phyloP scores from a whole-genome alignment of 495 filamentous ascomycete genomes.

The Penicillium parvum region DNA sequence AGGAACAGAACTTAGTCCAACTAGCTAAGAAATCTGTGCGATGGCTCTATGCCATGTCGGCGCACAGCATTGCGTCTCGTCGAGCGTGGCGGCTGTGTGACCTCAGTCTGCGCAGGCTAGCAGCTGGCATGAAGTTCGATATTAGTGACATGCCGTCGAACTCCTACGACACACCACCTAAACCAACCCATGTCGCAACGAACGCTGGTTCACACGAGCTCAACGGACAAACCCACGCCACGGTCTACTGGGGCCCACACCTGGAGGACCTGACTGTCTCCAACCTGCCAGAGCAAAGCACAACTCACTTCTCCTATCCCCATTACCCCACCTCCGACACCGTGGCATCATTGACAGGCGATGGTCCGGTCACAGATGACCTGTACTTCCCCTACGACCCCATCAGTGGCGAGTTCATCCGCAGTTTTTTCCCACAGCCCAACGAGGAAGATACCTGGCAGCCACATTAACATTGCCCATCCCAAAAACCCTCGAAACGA shows the following conservation, averaged over 20 bases:
- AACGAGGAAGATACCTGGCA: slow-evolving; percentile 24
- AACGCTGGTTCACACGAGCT: neutral
- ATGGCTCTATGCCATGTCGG: slow-evolving; percentile 54
- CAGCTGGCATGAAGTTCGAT: slow-evolving; percentile 40
- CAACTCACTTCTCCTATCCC: neutral
- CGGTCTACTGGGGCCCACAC: slow-evolving; percentile 8
- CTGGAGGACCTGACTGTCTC: slow-evolving; percentile 8
- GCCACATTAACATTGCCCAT: slow-evolving; percentile 2
- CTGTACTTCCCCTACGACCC: slow-evolving; percentile 45
- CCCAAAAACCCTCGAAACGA: neutral
- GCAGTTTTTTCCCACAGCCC: slow-evolving; percentile 39
- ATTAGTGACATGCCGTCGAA: slow-evolving; percentile 33
- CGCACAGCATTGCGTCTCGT: slow-evolving; percentile 49
- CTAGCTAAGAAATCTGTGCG: slow-evolving; percentile 50
- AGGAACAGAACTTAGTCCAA: slow-evolving; percentile 43
- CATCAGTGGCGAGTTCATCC: slow-evolving; percentile 43
- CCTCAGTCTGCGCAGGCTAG: slow-evolving; percentile 35
- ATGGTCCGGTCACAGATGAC: slow-evolving; percentile 19
- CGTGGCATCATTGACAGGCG: slow-evolving; percentile 6
- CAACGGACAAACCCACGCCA: no score
- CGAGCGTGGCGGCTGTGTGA: slow-evolving; percentile 58
- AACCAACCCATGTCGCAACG: slow-evolving; percentile 7
- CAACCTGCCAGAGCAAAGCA: neutral
- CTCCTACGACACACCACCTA: slow-evolving; percentile 20
- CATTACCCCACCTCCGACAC: slow-evolving; percentile 6